Evolutionary conservation across 2,329 filamentous ascomycete genomes (phyloP).

Genomic region (Xylaria arbuscula): DNA sequence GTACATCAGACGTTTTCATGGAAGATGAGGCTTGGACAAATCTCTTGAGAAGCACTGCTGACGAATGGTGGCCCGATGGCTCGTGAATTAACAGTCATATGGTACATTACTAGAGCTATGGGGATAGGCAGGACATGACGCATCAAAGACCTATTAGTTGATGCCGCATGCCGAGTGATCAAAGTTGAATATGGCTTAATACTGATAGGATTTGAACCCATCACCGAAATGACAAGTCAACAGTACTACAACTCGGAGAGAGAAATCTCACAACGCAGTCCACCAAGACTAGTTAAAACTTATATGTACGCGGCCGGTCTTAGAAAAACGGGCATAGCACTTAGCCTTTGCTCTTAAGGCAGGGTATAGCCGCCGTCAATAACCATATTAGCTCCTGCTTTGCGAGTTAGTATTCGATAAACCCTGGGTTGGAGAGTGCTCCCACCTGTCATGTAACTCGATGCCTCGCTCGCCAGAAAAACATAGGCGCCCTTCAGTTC

Average conservation of each 20-base stretch:
- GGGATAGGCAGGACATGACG: not conserved
- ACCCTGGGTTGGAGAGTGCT: not conserved
- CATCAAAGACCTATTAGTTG: not conserved
- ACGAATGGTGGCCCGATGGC: constrained; percentile 21
- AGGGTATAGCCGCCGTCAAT: constrained; percentile 48
- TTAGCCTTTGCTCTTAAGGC: constrained; percentile 36
- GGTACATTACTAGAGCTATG: not conserved
- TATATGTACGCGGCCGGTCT: not conserved
- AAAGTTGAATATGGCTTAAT: not conserved
- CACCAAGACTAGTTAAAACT: not conserved
- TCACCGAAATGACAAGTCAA: not conserved
- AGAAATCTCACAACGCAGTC: not conserved
- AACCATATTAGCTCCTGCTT: constrained; percentile 44
- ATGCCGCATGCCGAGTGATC: not conserved
- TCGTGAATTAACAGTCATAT: not conserved
- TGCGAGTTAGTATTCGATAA: constrained; percentile 1
- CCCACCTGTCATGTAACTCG: constrained; percentile 55
- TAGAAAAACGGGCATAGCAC: not conserved
- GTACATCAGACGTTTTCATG: constrained; percentile 19
- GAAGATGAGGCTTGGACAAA: constrained; percentile 22
- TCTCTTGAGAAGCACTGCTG: constrained; percentile 16
- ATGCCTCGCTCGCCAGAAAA: constrained; percentile 54
- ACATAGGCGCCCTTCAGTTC: constrained; percentile 53
- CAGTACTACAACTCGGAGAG: not conserved
- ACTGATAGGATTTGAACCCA: not conserved